Evolutionary conservation across 2,329 filamentous ascomycete species (phyloP).

Genomic region (Paramyrothecium sp.): DNA sequence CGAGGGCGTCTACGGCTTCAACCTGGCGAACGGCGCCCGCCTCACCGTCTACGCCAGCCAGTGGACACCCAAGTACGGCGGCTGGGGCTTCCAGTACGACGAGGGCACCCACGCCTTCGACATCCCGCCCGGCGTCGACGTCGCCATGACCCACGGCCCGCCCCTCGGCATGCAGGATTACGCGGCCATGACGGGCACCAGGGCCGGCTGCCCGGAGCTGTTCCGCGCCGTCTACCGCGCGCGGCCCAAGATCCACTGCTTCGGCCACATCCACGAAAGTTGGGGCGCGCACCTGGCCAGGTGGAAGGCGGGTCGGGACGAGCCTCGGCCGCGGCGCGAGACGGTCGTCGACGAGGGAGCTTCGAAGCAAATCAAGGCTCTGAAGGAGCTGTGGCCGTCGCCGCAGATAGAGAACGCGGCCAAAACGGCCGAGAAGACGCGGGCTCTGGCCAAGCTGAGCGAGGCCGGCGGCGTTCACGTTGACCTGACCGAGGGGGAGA

Average conservation of each 20-base stretch:
- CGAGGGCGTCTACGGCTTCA: conserved; percentile 48
- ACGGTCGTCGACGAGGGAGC: conserved; percentile 40
- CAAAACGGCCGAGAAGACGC: conserved; percentile 8
- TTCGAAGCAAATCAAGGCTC: conserved; percentile 32
- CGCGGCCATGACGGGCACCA: conserved; percentile 15
- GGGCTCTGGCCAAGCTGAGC: conserved; percentile 15
- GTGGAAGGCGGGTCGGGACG: conserved; percentile 37
- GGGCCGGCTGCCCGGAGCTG: conserved; percentile 42
- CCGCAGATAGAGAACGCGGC: conserved; percentile 14
- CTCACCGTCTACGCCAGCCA: conserved; percentile 53
- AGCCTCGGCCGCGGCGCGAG: background rate
- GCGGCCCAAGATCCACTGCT: conserved; percentile 50
- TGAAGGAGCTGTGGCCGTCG: conserved; percentile 23
- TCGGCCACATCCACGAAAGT: conserved; percentile 58
- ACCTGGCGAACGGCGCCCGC: conserved; percentile 45
- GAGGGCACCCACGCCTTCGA: conserved; percentile 34
- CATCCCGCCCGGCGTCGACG: conserved; percentile 35
- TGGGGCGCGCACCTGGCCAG: conserved; percentile 55
- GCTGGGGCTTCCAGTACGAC: conserved; percentile 51
- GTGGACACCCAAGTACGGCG: conserved; percentile 44
- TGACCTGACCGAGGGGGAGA: conserved; percentile 34
- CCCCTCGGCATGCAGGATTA: conserved; percentile 50
- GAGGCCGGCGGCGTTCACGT: conserved; percentile 29
- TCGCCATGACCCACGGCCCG: conserved; percentile 56
- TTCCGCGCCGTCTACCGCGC: conserved; percentile 42